Evolutionary conservation across 257 asterid genomes (phyloP).

Genomic region (Handroanthus guayacan): DNA sequence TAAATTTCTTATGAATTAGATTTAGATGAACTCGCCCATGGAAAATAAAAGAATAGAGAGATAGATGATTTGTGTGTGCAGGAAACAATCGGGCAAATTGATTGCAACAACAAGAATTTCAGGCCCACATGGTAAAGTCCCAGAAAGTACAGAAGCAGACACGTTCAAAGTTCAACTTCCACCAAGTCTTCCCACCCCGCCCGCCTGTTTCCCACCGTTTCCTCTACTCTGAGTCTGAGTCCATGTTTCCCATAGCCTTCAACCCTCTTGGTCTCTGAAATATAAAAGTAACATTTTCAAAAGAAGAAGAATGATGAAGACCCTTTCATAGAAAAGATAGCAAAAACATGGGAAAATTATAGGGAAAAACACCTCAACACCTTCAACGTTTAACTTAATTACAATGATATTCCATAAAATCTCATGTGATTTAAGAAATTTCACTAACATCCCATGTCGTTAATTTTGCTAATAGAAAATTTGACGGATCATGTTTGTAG

Average conservation of each 20-base stretch:
- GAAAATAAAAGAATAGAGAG: background rate
- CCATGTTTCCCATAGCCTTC: constrained; percentile 72
- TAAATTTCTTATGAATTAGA: too few relatives aligned
- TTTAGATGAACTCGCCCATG: too few relatives aligned
- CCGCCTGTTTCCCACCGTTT: background rate
- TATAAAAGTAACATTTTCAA: background rate
- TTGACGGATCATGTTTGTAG: too few relatives aligned
- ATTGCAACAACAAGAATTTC: background rate
- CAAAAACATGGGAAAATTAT: too few relatives aligned
- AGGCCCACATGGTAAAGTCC: background rate
- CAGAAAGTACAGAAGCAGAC: constrained; percentile 22
- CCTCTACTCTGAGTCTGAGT: constrained; percentile 59
- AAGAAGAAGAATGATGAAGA: background rate
- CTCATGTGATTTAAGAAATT: too few relatives aligned
- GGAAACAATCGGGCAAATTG: background rate
- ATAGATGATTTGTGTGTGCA: background rate
- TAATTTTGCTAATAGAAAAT: too few relatives aligned
- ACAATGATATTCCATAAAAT: too few relatives aligned
- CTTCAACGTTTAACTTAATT: too few relatives aligned
- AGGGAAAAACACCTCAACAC: too few relatives aligned
- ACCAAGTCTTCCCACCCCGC: background rate
- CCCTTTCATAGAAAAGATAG: background rate
- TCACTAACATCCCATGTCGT: too few relatives aligned
- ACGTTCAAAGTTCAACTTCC: constrained; percentile 14
- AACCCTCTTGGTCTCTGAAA: constrained; percentile 69